Conservation (phyloP, 2,329 filamentous ascomycete genomes). For the Colletotrichum lupini region DNA sequence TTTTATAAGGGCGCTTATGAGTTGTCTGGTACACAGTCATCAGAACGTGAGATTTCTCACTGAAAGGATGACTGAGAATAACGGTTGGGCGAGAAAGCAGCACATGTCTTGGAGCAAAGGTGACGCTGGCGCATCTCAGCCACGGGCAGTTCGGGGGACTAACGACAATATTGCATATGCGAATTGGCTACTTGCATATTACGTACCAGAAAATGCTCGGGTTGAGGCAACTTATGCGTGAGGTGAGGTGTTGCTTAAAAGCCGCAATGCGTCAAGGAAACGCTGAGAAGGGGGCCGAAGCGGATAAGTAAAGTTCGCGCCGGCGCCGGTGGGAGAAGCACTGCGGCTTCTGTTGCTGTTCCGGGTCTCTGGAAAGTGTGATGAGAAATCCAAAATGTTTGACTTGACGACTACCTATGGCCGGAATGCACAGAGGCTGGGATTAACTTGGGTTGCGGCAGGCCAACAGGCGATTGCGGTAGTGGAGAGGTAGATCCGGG, state of each 20-base stretch:
- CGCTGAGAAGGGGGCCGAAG: neutral
- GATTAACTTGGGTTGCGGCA: neutral
- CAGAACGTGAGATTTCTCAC: neutral
- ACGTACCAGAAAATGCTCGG: neutral
- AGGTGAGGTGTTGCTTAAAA: neutral
- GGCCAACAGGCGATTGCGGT: neutral
- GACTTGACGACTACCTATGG: neutral
- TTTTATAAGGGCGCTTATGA: neutral
- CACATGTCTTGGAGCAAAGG: neutral
- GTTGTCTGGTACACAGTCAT: neutral
- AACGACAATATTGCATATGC: neutral
- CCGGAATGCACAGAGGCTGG: neutral
- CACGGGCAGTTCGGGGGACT: neutral
- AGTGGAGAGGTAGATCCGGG: neutral
- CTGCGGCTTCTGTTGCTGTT: neutral
- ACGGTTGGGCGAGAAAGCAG: neutral
- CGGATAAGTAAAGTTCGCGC: neutral
- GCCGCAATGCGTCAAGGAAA: no score
- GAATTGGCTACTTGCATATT: neutral
- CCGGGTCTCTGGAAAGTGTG: neutral
- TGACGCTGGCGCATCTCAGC: neutral
- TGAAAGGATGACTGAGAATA: neutral
- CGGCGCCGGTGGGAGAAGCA: neutral
- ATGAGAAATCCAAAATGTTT: neutral
- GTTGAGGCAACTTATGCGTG: neutral